Base-by-base conservation (phyloP, 2,329 filamentous ascomycete species). In the Rutstroemia sydowiana region DNA sequence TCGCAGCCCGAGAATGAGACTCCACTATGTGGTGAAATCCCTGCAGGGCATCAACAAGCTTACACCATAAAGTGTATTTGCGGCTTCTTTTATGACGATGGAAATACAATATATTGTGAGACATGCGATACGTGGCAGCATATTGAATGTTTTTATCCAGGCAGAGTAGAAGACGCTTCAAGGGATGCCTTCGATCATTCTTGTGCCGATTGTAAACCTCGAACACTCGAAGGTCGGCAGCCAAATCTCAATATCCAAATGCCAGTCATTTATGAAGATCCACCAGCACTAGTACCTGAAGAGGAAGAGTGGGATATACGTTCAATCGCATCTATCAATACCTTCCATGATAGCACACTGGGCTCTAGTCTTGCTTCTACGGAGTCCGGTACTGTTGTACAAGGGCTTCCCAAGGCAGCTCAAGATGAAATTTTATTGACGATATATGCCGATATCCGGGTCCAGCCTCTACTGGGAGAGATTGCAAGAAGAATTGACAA, bases 11-110 rank as follows among this genome's bases (percentile, higher is more conserved):
- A n/a, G n/a, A n/a, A n/a, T n/a, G n/a, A n/a, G n/a, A n/a, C n/a
- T n/a, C n/a, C n/a, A n/a, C n/a, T n/a, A n/a, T n/a, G n/a, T n/a
- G n/a, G n/a, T n/a, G n/a, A n/a, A n/a, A n/a, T n/a, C n/a, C n/a
- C n/a, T n/a, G n/a, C n/a, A n/a, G n/a, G n/a, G n/a, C n/a, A n/a
- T n/a, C n/a, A n/a, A n/a, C n/a, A n/a, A n/a, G n/a, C n/a, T n/a
- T 95, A 95, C 70, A 95, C 88, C 54, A 96, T 97, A 74, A 95
- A 95, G 76, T 98, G 93, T 79, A 95, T 97, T 63, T 98, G 93
- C 73, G 84, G 84, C 68, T 96, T 87, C 70, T 75, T 82, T 68
- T 90, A 95, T 74, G 93, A 98, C 76, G 93, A 98, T 75, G 93
- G 93, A 71, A 92, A 88, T 70, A 98, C 93, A 55, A 95, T 98